phyloP scores from a whole-genome alignment of 352 stramenopile species.

The Phytopythium ostracodes region DNA sequence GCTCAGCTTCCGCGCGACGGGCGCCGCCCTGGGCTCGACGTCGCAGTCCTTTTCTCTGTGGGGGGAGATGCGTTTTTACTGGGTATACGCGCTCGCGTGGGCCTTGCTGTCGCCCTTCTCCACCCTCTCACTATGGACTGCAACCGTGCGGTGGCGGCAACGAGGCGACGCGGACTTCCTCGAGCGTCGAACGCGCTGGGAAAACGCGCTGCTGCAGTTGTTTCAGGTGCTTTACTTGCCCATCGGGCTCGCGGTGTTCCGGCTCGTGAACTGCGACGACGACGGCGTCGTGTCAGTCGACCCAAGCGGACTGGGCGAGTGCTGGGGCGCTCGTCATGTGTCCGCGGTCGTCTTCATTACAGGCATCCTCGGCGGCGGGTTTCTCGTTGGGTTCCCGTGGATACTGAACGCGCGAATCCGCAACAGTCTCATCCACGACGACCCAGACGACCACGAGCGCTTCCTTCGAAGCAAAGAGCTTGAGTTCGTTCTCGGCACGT shows the following conservation, averaged over 20 bases:
- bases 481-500: slow-evolving; percentile 49
- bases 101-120: slow-evolving; percentile 18
- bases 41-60: slow-evolving; percentile 52
- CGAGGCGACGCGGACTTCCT: slow-evolving; percentile 7
- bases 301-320: slow-evolving; percentile 22
- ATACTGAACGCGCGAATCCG: slow-evolving; percentile 30
- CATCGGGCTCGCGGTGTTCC: slow-evolving; percentile 49
- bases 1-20: slow-evolving; percentile 44
- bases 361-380: slow-evolving; percentile 27
- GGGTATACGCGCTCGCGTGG: slow-evolving; percentile 51
- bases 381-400: slow-evolving; percentile 44
- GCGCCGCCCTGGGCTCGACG: slow-evolving; percentile 58
- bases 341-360: slow-evolving; percentile 30
- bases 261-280: slow-evolving; percentile 53
- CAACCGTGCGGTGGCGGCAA: neutral
- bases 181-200: slow-evolving; percentile 18
- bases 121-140: neutral
- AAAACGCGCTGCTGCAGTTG: slow-evolving; percentile 44
- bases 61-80: slow-evolving; percentile 55
- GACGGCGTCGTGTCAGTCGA: slow-evolving; percentile 40
- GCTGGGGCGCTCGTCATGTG: slow-evolving; percentile 24
- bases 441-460: slow-evolving; percentile 35
- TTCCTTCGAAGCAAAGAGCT: slow-evolving; percentile 51
- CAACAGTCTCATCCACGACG: slow-evolving; percentile 21
- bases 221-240: slow-evolving; percentile 55